Conservation (phyloP, 2,329 filamentous ascomycete species). For the Stagonosporopsis vannaccii region DNA sequence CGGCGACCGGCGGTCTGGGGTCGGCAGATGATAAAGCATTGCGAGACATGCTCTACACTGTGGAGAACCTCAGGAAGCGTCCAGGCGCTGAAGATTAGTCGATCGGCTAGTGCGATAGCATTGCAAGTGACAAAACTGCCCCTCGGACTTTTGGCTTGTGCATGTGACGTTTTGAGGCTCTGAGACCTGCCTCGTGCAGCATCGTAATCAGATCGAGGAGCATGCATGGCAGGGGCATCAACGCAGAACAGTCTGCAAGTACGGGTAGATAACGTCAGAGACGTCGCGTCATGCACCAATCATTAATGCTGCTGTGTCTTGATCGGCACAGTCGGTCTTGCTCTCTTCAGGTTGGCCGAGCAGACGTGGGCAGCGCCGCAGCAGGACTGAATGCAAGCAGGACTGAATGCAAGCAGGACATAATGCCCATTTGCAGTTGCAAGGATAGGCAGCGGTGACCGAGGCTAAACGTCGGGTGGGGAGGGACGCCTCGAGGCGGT, state of each 20-base stretch:
- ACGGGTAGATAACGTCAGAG: neutral
- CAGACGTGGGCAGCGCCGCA: neutral
- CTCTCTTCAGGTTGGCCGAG: neutral
- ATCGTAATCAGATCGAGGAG: slow-evolving; percentile 22
- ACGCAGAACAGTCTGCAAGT: neutral
- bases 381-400: neutral
- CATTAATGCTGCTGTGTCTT: neutral
- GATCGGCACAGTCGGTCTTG: neutral
- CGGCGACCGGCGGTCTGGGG: slow-evolving; percentile 28
- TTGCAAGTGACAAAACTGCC: slow-evolving; percentile 14
- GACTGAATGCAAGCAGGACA: neutral
- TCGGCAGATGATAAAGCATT: slow-evolving; percentile 48
- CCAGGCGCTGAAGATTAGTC: slow-evolving; percentile 48
- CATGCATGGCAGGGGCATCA: slow-evolving; percentile 8
- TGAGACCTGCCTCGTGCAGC: too few relatives aligned
- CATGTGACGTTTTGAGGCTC: slow-evolving; percentile 25
- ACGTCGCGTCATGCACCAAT: neutral
- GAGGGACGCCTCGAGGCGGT: slow-evolving; percentile 7
- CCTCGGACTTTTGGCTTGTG: neutral
- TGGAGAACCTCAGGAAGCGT: slow-evolving; percentile 60
- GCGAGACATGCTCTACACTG: slow-evolving; percentile 55
- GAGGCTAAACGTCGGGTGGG: slow-evolving; percentile 25
- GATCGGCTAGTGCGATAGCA: slow-evolving; percentile 7
- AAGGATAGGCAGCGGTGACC: slow-evolving; percentile 1
- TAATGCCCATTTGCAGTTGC: neutral